A percentile compares a stretch with the other conserved stretches of the same genome.
phyloP scores from a whole-genome alignment of 768 basidiomycete species.

The Amanita rubescens region DNA sequence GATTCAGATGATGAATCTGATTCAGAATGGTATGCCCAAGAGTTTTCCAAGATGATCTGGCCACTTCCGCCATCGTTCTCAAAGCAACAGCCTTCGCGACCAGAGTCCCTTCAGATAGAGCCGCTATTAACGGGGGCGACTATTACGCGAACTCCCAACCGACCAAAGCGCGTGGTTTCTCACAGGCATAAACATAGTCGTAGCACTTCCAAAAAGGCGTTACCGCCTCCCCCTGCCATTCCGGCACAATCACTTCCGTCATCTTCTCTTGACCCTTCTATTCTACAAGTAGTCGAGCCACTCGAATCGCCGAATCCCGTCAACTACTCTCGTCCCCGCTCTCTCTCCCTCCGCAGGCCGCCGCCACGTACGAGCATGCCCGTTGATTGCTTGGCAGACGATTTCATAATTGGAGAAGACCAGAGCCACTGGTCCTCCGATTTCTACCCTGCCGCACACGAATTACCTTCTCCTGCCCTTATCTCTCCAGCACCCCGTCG shows the following conservation, averaged over 20 bases:
- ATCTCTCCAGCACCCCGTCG: not conserved
- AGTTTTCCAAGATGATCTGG: conserved; percentile 45
- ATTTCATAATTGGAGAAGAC: not conserved
- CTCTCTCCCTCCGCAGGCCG: not conserved
- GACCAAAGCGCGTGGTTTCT: conserved; percentile 16
- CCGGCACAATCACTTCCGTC: conserved; percentile 18
- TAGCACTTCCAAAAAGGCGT: conserved; percentile 33
- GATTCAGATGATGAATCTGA: conserved; percentile 36
- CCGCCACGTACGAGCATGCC: not conserved
- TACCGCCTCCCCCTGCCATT: conserved; percentile 28
- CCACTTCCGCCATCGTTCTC: conserved; percentile 24
- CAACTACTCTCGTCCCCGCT: conserved; percentile 12
- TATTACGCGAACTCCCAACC: conserved; percentile 8
- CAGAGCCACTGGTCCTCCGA: not conserved
- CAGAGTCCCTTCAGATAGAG: conserved; percentile 26
- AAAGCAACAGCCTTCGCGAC: conserved; percentile 19
- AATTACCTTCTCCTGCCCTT: conserved; percentile 6
- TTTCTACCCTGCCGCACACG: conserved; percentile 13
- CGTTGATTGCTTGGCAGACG: not conserved
- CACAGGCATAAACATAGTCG: conserved; percentile 27
- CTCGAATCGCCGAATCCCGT: conserved; percentile 9
- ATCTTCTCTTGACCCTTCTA: conserved; percentile 18
- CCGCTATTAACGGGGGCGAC: conserved; percentile 9
- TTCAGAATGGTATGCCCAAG: conserved; percentile 49
- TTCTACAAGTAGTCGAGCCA: conserved; percentile 13